phyloP scores from a whole-genome alignment of 2,329 filamentous ascomycete genomes.

The Monosporascus sp. region DNA sequence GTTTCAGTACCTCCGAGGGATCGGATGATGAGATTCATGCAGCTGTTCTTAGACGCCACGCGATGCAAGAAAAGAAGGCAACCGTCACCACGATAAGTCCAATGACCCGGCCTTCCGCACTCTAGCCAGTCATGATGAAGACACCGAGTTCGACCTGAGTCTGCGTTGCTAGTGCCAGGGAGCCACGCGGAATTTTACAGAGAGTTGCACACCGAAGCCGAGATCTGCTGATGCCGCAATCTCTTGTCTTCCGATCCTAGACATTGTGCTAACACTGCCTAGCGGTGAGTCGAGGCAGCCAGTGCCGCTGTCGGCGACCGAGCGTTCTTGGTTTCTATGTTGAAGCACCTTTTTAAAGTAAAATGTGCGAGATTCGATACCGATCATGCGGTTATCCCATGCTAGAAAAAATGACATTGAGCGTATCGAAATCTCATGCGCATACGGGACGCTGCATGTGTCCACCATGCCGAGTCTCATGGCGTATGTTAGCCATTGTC shows the following conservation, averaged over 20 bases:
- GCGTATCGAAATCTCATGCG: neutral
- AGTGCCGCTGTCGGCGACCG: neutral
- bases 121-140: neutral
- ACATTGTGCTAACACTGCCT: too few species aligned
- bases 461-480: neutral
- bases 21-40: neutral
- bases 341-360: neutral
- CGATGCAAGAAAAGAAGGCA: neutral
- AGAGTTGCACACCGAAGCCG: neutral
- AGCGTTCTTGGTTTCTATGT: neutral
- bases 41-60: neutral
- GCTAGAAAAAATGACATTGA: neutral
- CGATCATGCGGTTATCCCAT: neutral
- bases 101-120: neutral
- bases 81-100: neutral
- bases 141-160: neutral
- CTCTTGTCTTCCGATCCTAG: neutral
- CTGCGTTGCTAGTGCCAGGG: neutral
- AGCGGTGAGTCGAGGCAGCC: neutral
- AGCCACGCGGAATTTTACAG: neutral
- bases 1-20: neutral
- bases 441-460: neutral
- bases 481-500: neutral
- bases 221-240: neutral
- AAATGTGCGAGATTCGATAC: neutral